Conservation (phyloP, 2,329 filamentous ascomycete genomes). For the Epichloe typhina region DNA sequence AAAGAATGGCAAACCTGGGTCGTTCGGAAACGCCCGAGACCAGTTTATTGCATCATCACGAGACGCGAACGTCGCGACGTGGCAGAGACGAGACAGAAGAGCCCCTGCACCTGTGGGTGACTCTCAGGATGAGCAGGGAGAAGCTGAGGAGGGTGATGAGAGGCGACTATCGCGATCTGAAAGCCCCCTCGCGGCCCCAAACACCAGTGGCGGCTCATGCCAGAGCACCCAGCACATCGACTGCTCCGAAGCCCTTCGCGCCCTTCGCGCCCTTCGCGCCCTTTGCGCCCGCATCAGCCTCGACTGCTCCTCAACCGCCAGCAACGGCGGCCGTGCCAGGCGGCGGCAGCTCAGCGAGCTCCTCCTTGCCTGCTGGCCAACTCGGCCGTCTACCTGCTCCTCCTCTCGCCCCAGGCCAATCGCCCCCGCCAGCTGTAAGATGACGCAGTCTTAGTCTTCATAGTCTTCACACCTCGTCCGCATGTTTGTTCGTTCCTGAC, state of each 20-base stretch:
- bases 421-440: slow-evolving; percentile 48
- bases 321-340: slow-evolving; percentile 15
- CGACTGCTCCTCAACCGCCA: slow-evolving; percentile 18
- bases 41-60: slow-evolving; percentile 47
- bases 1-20: slow-evolving; percentile 68
- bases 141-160: slow-evolving; percentile 55
- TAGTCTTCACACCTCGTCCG: neutral
- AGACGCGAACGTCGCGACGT: slow-evolving; percentile 54
- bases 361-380: slow-evolving; percentile 35
- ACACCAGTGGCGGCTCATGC: slow-evolving; percentile 19
- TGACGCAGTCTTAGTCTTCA: neutral
- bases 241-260: slow-evolving; percentile 18
- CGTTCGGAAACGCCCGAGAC: slow-evolving; percentile 86
- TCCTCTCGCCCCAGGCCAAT: slow-evolving; percentile 43
- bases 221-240: slow-evolving; percentile 18
- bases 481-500: neutral
- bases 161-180: slow-evolving; percentile 33
- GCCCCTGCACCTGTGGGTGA: slow-evolving; percentile 56
- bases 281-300: slow-evolving; percentile 17
- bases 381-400: slow-evolving; percentile 57
- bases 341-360: slow-evolving; percentile 15
- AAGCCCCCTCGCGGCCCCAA: slow-evolving; percentile 22
- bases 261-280: slow-evolving; percentile 9
- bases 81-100: slow-evolving; percentile 72
- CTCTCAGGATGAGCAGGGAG: slow-evolving; percentile 57